A percentile compares a stretch with the other conserved stretches of the same genome.
These are phyloP conservation scores for Shiraia bambusicola DNA, from an alignment of 2,329 filamentous ascomycete genomes.

Conservation along the genomic window DNA sequence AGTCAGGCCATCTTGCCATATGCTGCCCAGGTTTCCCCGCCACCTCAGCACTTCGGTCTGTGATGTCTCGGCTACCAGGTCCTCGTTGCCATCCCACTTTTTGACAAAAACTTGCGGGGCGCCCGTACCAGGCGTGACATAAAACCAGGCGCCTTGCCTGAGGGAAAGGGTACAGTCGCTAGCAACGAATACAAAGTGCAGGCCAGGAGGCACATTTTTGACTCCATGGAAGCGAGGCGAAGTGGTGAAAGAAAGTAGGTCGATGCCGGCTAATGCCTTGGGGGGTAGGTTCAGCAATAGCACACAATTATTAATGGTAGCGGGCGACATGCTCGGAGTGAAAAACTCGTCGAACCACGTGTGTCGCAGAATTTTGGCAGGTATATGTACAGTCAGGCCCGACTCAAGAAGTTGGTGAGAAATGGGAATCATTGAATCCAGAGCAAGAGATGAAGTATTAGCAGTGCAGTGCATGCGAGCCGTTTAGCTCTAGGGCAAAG, in stretches of 20 bases:
- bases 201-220: conserved; percentile 58
- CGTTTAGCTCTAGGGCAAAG: no score
- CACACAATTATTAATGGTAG: conserved; percentile 38
- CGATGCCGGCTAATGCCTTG: conserved; percentile 55
- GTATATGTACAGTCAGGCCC: conserved; percentile 14
- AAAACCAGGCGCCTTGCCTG: conserved; percentile 64
- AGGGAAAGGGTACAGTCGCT: conserved; percentile 60
- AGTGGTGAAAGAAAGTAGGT: conserved; percentile 63
- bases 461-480: neutral
- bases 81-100: conserved; percentile 57
- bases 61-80: conserved; percentile 47
- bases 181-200: conserved; percentile 64
- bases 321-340: conserved; percentile 37
- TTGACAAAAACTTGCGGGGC: conserved; percentile 54
- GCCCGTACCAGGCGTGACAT: conserved; percentile 46
- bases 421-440: conserved; percentile 20
- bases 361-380: conserved; percentile 39
- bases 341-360: conserved; percentile 39
- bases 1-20: conserved; percentile 57
- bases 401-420: conserved; percentile 13
- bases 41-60: conserved; percentile 49
- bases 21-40: conserved; percentile 57
- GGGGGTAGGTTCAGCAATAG: conserved; percentile 50
- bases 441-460: conserved; percentile 2
- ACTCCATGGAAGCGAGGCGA: conserved; percentile 63